These are phyloP conservation scores for Magnaporthales sp. DNA, from an alignment of 2,329 filamentous ascomycete genomes.

Conservation along the genomic window DNA sequence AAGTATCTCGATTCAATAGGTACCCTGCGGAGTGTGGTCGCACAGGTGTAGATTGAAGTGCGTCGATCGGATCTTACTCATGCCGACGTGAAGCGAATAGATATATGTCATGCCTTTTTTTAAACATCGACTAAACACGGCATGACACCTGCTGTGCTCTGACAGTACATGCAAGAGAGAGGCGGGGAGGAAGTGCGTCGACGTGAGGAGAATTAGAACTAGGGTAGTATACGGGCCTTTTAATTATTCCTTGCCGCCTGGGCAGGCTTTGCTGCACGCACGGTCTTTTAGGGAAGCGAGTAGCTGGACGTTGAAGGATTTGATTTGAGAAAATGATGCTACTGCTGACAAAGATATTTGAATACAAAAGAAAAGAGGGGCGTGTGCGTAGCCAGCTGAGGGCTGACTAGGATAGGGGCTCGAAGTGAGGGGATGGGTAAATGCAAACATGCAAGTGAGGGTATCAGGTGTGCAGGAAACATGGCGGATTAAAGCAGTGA, in stretches of 20 bases:
- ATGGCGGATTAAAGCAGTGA: background rate
- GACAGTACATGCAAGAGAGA: background rate
- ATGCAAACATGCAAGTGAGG: background rate
- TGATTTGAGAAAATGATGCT: background rate
- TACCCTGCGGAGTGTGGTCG: background rate
- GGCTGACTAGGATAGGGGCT: background rate
- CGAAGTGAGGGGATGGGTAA: constrained; percentile 1
- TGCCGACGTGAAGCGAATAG: background rate
- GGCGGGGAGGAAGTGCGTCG: background rate
- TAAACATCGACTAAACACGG: background rate
- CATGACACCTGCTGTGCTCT: background rate
- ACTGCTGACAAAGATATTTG: background rate
- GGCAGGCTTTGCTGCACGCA: background rate
- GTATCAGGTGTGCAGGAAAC: constrained; percentile 2
- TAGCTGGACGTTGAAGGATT: background rate
- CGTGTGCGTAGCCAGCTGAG: background rate
- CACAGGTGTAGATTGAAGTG: background rate
- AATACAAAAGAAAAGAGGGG: background rate
- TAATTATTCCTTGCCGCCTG: background rate
- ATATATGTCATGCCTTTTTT: background rate
- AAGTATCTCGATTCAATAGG: background rate
- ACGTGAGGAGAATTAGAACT: background rate
- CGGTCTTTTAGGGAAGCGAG: background rate
- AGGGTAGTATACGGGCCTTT: background rate
- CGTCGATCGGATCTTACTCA: background rate